These are phyloP conservation scores for Chlorella sp. DNA, from an alignment of 139 green algal genomes.

Conservation along the genomic window DNA sequence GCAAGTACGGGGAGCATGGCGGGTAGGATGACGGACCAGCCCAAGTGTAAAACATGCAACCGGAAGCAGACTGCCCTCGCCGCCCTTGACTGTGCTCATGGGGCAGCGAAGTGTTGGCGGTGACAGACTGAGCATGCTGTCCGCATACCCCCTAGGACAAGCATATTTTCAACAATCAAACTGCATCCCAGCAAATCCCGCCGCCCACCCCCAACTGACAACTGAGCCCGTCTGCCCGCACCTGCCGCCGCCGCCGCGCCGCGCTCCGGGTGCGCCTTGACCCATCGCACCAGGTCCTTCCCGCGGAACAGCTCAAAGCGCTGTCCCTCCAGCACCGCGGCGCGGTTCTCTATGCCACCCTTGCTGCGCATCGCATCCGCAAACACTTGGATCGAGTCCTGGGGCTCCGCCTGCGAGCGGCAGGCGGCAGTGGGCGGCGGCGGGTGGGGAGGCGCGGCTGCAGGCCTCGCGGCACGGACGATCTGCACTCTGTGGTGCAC, in stretches of 20 bases:
- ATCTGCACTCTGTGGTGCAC: not conserved
- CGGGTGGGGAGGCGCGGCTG: not conserved
- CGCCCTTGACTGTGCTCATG: not conserved
- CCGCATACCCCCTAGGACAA: no score
- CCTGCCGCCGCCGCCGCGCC: constrained; percentile 5
- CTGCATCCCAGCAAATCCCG: no score
- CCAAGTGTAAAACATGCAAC: not conserved
- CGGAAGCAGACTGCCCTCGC: not conserved
- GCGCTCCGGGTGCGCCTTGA: constrained; percentile 43
- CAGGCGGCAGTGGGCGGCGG: not conserved
- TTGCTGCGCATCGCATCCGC: constrained; percentile 52
- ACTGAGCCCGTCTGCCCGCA: not conserved
- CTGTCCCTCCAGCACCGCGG: constrained; percentile 43
- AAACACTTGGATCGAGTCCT: constrained; percentile 34
- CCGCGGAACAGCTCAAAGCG: constrained; percentile 67
- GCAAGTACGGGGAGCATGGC: not conserved
- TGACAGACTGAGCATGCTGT: no score
- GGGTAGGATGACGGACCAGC: no score
- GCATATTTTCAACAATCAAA: no score
- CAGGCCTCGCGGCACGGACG: not conserved
- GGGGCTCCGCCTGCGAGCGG: not conserved
- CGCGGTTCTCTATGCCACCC: constrained; percentile 49
- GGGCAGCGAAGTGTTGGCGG: no score
- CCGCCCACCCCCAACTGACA: no score
- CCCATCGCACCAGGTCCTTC: constrained; percentile 58